These are phyloP conservation scores for Claviceps africana DNA, from an alignment of 2,329 filamentous ascomycete species.

Conservation along the genomic window DNA sequence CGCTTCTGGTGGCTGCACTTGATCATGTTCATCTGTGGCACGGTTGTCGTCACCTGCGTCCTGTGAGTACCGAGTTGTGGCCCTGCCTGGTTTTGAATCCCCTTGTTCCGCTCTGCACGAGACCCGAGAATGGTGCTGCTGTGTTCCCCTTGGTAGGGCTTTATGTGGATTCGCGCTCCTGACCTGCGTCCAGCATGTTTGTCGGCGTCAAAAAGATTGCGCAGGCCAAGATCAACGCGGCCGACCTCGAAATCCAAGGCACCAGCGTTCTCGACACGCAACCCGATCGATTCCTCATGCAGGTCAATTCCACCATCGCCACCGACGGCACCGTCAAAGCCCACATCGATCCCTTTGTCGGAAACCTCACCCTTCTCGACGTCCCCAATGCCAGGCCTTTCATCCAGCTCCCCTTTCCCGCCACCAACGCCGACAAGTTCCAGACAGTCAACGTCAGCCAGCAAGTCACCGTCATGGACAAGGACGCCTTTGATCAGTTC, in stretches of 20 bases:
- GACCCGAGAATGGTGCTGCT: not conserved
- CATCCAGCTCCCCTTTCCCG: slow-evolving; percentile 35
- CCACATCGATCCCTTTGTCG: slow-evolving; percentile 34
- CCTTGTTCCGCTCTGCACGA: not conserved
- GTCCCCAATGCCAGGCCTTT: slow-evolving; percentile 33
- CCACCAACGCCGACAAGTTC: slow-evolving; percentile 32
- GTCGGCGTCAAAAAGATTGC: slow-evolving; percentile 43
- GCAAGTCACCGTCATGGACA: slow-evolving; percentile 29
- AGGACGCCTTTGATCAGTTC: slow-evolving; percentile 37
- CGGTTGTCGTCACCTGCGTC: slow-evolving; percentile 41
- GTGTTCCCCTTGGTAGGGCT: not conserved
- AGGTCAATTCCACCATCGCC: slow-evolving; percentile 41
- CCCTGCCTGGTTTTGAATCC: too few species aligned
- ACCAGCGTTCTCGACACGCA: slow-evolving; percentile 35
- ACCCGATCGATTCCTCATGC: slow-evolving; percentile 31
- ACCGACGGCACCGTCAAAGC: slow-evolving; percentile 38
- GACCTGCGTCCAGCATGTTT: slow-evolving; percentile 31
- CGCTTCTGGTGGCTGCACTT: slow-evolving; percentile 50
- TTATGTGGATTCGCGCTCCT: not conserved
- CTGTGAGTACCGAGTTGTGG: slow-evolving; percentile 33
- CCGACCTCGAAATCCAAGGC: slow-evolving; percentile 36
- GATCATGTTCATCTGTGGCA: slow-evolving; percentile 32
- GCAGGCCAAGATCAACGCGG: slow-evolving; percentile 40
- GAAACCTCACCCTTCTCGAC: slow-evolving; percentile 41
- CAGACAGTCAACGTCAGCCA: slow-evolving; percentile 40